Conservation (phyloP, 331 rosid genomes). For the Quercus lobata region DNA sequence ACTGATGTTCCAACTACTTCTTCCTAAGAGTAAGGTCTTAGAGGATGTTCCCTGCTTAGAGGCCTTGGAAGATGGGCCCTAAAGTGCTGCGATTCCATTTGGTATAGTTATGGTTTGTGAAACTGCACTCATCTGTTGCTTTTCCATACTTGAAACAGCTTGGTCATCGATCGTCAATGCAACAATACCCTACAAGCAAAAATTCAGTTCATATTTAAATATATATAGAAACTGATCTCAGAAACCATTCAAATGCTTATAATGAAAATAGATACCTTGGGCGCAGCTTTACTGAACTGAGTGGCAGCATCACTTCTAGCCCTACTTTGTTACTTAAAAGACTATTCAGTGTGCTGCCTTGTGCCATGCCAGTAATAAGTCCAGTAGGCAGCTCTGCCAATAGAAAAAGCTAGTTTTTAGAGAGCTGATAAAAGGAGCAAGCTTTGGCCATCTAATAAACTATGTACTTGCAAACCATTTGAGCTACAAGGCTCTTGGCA, state of each 20-base stretch:
- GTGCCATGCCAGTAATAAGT: conserved; percentile 82
- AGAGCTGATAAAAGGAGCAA: background rate
- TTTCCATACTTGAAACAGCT: conserved; percentile 61
- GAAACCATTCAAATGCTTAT: background rate
- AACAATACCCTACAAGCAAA: conserved; percentile 70
- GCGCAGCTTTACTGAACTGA: conserved; percentile 96
- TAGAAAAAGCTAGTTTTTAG: conserved; percentile 10
- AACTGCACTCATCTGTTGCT: conserved; percentile 51
- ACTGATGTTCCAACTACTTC: conserved; percentile 77
- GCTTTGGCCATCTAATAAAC: background rate
- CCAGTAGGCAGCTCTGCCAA: conserved; percentile 84
- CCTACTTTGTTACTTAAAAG: conserved; percentile 79
- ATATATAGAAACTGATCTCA: background rate
- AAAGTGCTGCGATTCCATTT: conserved; percentile 47
- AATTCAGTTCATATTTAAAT: conserved; percentile 10
- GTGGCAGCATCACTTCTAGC: conserved; percentile 93
- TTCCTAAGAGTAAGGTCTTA: conserved; percentile 86
- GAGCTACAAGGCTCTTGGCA: no score
- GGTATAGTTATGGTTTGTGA: conserved; percentile 38
- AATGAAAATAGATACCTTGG: conserved; percentile 58
- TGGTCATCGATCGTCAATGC: conserved; percentile 95
- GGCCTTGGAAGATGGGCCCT: conserved; percentile 81
- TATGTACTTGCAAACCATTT: conserved; percentile 47
- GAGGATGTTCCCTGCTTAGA: conserved; percentile 52
- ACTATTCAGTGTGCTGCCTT: conserved; percentile 71